Conservation (phyloP, 306 rosid species). For the Biancaea sappan region DNA sequence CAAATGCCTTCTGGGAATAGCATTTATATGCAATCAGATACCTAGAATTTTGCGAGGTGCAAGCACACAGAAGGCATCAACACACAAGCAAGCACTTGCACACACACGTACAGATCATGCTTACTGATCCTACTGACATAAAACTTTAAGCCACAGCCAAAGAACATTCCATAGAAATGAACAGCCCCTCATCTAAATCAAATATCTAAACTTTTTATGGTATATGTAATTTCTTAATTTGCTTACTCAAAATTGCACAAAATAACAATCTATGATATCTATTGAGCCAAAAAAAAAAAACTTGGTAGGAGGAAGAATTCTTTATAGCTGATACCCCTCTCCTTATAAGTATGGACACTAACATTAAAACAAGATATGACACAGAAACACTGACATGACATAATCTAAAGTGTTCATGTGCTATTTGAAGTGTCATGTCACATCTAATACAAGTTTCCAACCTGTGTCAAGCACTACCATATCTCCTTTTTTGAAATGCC, state of each 20-base stretch:
- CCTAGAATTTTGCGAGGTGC: neutral
- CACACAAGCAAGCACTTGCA: neutral
- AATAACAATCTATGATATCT: neutral
- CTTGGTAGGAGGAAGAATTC: neutral
- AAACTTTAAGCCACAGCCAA: conserved; percentile 25
- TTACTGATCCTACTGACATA: conserved; percentile 11
- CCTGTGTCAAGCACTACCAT: neutral
- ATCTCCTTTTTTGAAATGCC: neutral
- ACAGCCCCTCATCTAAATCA: conserved; percentile 1
- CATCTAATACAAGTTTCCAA: neutral
- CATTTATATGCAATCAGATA: conserved; percentile 28
- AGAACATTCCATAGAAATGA: neutral
- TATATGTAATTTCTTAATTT: conserved; percentile 12
- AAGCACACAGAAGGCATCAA: neutral
- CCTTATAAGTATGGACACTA: neutral
- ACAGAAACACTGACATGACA: neutral
- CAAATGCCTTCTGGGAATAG: conserved; percentile 16
- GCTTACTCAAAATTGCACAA: neutral
- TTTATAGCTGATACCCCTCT: neutral
- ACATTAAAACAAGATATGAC: neutral
- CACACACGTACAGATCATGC: neutral
- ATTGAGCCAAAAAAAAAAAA: neutral
- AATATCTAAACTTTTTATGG: conserved; percentile 14
- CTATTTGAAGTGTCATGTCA: neutral
- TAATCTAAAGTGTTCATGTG: neutral